Percentiles rank a stretch among this genome's conserved stretches.
Conservation (phyloP, 108 stramenopile species). For the Asterionellopsis glacialis region DNA sequence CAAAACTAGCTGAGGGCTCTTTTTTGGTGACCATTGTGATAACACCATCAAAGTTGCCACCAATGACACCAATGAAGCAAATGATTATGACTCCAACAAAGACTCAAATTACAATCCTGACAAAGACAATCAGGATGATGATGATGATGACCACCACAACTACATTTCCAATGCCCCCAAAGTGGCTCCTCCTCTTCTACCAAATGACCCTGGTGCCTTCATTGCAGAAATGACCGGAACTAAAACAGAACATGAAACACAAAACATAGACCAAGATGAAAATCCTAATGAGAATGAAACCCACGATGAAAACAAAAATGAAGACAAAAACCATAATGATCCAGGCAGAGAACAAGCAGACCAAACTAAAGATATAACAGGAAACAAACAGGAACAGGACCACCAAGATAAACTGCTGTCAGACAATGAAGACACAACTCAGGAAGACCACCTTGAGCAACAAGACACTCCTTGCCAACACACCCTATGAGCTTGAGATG, state of each 20-base stretch:
- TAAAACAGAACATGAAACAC: background rate
- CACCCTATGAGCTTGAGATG: too few relatives aligned
- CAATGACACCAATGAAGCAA: conserved; percentile 8
- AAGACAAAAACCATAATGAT: conserved; percentile 13
- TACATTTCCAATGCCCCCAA: conserved; percentile 3
- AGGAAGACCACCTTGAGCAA: too few relatives aligned
- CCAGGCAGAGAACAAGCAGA: conserved; percentile 12
- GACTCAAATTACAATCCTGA: conserved; percentile 15
- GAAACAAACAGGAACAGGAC: too few relatives aligned
- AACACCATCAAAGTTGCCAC: background rate
- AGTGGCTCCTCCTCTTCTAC: conserved; percentile 8
- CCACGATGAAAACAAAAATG: conserved; percentile 2
- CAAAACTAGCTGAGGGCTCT: background rate
- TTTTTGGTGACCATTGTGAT: background rate
- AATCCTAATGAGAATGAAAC: conserved; percentile 18
- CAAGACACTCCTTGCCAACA: too few relatives aligned
- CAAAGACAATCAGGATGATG: conserved; percentile 8
- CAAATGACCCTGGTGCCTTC: background rate
- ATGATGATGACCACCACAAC: conserved; percentile 21
- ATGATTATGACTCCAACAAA: background rate
- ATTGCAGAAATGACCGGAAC: background rate
- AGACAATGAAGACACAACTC: too few relatives aligned
- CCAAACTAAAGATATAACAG: conserved; percentile 3
- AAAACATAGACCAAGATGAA: conserved; percentile 7
- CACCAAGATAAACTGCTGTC: too few relatives aligned